Base-by-base conservation (phyloP, 805 yeast species). In the Yarrowia sp. region DNA sequence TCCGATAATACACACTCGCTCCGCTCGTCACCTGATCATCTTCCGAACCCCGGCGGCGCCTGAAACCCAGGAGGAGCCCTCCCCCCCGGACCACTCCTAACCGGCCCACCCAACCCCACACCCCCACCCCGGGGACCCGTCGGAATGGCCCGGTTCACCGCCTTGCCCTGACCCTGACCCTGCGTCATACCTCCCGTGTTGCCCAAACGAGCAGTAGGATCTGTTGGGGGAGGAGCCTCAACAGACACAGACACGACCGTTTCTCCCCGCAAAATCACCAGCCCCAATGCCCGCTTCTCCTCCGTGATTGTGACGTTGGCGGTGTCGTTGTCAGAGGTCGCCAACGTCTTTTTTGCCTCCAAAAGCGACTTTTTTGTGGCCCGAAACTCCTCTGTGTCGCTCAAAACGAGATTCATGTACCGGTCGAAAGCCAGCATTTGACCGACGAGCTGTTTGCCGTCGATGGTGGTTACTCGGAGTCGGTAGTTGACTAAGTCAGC, bases 241-340 rank as follows among this genome's bases (percentile, higher is more conserved):
- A 89, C 84, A 33, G 83, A 81, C 18, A 88, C 78, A 64, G 92
- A 84, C 11, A 92, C 84, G 32, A 95, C 85, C 69, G 88, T 89
- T 69, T 91, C 97, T 1, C 99, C 99, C 70, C 98, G 82, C 51
- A 93, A 77, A 41, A 93, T 88, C 1, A 90, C 83, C 61, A 95
- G 80, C 0, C 98, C 98, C 28, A 95, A 76, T 5, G 85, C 78
- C 65, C 98, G 80, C 71, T 86, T 90, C 67, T 88, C 92, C 66
- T 87, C 89, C 43, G 79, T 41, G 36, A 61, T 61, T 10, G 69
- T 28, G 14, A 65, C 35, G 2, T 66, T 17, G 4, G 74, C 74
- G 2, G 70, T 51, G 18, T 68, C 69, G 42, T 67, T 39, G 42
- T 64, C 64, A 43, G 66, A 62, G 32, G 39, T 15, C 14, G 5